Evolutionary conservation across 495 filamentous ascomycete species (phyloP).

Genomic region (Gamarada debralockiae): DNA sequence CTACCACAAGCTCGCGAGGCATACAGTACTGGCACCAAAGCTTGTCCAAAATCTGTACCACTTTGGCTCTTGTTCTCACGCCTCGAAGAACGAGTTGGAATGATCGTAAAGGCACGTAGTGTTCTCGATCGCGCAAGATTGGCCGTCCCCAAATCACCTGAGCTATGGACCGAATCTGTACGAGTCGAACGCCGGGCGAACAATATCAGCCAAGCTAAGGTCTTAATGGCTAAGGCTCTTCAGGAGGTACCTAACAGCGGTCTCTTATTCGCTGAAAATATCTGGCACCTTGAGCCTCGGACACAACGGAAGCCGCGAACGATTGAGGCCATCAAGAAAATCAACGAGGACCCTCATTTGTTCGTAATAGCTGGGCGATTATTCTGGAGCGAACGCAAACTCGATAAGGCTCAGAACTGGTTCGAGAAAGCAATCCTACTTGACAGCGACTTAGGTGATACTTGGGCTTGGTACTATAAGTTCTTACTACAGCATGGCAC

Average conservation of each 20-base stretch:
- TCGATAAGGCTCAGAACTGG: slow-evolving; percentile 93
- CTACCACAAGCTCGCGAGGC: slow-evolving; percentile 86
- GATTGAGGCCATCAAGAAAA: slow-evolving; percentile 93
- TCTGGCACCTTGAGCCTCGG: slow-evolving; percentile 87
- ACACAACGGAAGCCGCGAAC: slow-evolving; percentile 87
- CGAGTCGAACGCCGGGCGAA: slow-evolving; percentile 87
- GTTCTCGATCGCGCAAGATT: slow-evolving; percentile 88
- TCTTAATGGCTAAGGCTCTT: slow-evolving; percentile 85
- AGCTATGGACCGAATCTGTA: slow-evolving; percentile 89
- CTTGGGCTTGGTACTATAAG: slow-evolving; percentile 98
- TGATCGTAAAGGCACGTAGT: slow-evolving; percentile 84
- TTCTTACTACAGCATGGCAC: slow-evolving; percentile 89
- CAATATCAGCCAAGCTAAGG: slow-evolving; percentile 78
- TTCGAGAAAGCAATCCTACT: slow-evolving; percentile 91
- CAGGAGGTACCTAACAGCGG: slow-evolving; percentile 91
- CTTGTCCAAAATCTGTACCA: slow-evolving; percentile 75
- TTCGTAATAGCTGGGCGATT: slow-evolving; percentile 59
- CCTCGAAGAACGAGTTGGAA: slow-evolving; percentile 81
- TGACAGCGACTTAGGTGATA: slow-evolving; percentile 84
- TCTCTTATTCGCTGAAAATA: slow-evolving; percentile 86
- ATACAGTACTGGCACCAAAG: slow-evolving; percentile 83
- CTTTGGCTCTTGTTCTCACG: slow-evolving; percentile 87
- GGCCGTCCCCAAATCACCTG: slow-evolving; percentile 75
- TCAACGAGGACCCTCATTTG: slow-evolving; percentile 83
- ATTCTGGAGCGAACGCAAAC: slow-evolving; percentile 60